phyloP scores from a whole-genome alignment of 768 basidiomycete genomes.

The Leccinum barrowsii region DNA sequence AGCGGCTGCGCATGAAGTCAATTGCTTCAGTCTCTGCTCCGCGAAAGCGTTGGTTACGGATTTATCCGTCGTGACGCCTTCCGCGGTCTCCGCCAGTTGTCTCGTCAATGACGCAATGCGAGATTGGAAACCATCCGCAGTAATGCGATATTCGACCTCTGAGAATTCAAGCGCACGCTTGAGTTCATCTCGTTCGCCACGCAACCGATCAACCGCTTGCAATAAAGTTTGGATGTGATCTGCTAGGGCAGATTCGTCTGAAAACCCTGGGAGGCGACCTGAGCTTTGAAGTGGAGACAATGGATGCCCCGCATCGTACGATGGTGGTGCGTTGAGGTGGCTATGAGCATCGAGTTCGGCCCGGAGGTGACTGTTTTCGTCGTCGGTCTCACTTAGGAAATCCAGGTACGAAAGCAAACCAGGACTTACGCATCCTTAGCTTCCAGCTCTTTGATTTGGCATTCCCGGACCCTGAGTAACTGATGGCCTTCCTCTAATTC shows the following conservation, averaged over 20 bases:
- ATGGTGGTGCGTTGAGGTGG: neutral
- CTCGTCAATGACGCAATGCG: constrained; percentile 38
- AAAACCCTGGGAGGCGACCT: constrained; percentile 1
- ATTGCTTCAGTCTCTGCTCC: constrained; percentile 23
- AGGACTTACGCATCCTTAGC: constrained; percentile 26
- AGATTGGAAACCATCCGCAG: constrained; percentile 54
- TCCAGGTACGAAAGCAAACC: neutral
- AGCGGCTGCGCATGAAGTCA: constrained; percentile 34
- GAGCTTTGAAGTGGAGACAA: neutral
- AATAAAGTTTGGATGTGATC: constrained; percentile 54
- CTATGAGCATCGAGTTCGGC: constrained; percentile 13
- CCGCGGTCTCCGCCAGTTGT: constrained; percentile 23
- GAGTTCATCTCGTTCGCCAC: constrained; percentile 61
- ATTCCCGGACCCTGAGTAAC: constrained; percentile 19
- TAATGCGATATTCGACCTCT: constrained; percentile 62
- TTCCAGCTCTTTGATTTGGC: constrained; percentile 25
- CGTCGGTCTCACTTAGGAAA: neutral
- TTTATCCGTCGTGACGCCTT: constrained; percentile 10
- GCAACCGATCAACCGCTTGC: constrained; percentile 60
- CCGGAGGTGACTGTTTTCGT: constrained; percentile 18
- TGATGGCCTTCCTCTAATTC: constrained; percentile 28
- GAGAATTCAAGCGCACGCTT: constrained; percentile 65
- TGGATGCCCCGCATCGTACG: neutral
- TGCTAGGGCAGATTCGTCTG: constrained; percentile 28
- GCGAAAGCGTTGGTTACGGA: neutral